Conservation (phyloP, 495 filamentous ascomycete species). For the Hyaloscypha hepaticicola region DNA sequence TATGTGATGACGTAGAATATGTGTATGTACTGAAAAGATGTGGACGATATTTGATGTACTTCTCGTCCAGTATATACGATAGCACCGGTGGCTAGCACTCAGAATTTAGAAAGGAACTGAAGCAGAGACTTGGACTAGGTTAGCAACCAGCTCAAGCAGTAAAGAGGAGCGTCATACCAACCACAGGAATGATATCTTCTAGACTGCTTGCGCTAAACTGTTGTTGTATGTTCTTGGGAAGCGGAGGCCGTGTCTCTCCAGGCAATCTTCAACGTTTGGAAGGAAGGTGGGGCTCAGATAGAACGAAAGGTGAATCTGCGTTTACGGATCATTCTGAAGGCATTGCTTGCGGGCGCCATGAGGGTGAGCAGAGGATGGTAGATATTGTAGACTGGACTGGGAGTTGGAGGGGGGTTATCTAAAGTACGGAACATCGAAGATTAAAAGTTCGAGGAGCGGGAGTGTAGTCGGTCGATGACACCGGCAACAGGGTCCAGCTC, state of each 20-base stretch:
- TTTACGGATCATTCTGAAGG: slow-evolving; percentile 33
- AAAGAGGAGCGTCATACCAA: slow-evolving; percentile 3
- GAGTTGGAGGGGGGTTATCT: neutral
- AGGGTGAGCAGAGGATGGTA: slow-evolving; percentile 15
- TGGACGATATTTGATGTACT: neutral
- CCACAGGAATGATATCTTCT: slow-evolving; percentile 18
- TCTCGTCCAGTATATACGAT: slow-evolving; percentile 4
- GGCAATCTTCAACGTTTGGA: slow-evolving; percentile 22
- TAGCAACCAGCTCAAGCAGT: neutral
- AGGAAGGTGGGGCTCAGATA: slow-evolving; percentile 19
- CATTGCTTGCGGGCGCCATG: slow-evolving; percentile 26
- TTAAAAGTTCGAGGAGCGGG: slow-evolving; percentile 12
- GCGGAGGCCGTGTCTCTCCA: neutral
- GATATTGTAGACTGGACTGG: slow-evolving; percentile 7
- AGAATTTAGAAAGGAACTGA: slow-evolving; percentile 1
- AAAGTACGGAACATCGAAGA: neutral
- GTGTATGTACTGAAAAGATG: slow-evolving; percentile 6
- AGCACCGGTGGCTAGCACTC: neutral
- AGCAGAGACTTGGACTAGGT: neutral
- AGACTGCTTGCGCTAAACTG: slow-evolving; percentile 5
- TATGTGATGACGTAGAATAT: slow-evolving; percentile 11
- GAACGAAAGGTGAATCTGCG: slow-evolving; percentile 31
- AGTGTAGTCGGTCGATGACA: slow-evolving; percentile 5
- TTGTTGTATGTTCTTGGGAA: neutral
- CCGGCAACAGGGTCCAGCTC: slow-evolving; percentile 16